A percentile compares a stretch with the other conserved stretches of the same genome.
phyloP scores from a whole-genome alignment of 2,329 filamentous ascomycete genomes.

The Alternaria alternata region DNA sequence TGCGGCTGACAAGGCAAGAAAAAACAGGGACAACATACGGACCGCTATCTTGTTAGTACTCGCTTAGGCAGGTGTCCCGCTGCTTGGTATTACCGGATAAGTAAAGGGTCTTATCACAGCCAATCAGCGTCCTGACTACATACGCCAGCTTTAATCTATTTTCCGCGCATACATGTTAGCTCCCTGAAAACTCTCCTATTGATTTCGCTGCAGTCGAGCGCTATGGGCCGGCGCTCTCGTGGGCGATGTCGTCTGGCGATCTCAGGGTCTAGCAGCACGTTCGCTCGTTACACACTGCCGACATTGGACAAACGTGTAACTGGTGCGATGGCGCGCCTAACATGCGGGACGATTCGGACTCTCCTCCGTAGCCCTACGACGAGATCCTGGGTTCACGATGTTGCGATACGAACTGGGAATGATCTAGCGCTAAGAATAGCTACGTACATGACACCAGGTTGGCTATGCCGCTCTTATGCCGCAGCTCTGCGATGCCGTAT shows the following conservation, averaged over 20 bases:
- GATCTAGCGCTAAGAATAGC: background rate
- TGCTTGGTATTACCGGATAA: conserved; percentile 16
- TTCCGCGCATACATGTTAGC: background rate
- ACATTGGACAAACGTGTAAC: background rate
- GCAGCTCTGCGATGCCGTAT: background rate
- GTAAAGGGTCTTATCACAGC: conserved; percentile 14
- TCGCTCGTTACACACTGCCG: background rate
- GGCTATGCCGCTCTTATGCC: background rate
- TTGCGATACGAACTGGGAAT: background rate
- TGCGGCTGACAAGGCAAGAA: conserved; percentile 13
- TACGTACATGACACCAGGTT: background rate
- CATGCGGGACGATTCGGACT: background rate
- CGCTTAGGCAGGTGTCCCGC: conserved; percentile 18
- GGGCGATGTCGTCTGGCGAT: background rate
- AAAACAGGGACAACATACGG: conserved; percentile 4
- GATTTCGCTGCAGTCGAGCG: background rate
- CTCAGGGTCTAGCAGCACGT: background rate
- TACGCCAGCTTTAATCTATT: conserved; percentile 6
- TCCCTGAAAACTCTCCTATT: background rate
- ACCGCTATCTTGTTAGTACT: conserved; percentile 14
- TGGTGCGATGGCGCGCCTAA: conserved; percentile 4
- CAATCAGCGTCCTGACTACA: conserved; percentile 3
- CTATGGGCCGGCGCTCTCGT: background rate
- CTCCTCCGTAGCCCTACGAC: background rate
- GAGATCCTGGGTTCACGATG: background rate